Base-by-base conservation (phyloP, 805 yeast genomes). In the Candida ponderosae region DNA sequence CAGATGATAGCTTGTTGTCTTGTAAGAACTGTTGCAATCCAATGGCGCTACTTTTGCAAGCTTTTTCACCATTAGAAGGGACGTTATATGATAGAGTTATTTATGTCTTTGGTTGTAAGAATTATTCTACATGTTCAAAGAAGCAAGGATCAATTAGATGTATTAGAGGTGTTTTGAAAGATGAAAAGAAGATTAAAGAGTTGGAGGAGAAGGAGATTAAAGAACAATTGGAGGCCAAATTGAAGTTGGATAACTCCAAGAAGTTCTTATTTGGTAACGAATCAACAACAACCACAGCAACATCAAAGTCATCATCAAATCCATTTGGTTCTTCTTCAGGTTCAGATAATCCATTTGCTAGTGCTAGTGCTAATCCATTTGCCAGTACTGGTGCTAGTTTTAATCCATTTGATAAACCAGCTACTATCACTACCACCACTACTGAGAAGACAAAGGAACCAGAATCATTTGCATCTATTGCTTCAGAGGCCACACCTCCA, bases 61-160 rank as follows among this genome's bases (percentile, higher is more conserved):
- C 90, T 2, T 81, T 72, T 58, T 81, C 95, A 0, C 94, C 95
- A 1, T 58, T 89, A 31, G 85, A 79, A 26, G 72, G 72, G 27
- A 68, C 79, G 10, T 65, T 76, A 31, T 87, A 89, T 53, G 96
- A 86, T 50, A 73, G 98, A 41, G 78, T 77, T 4, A 59, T 93
- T 15, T 93, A 90, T 51, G 69, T 93, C 0, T 84, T 90, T 54
- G 76, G 79, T 2, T 93, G 98, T 59, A 53, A 63, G 15, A 71
- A 74, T 32, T 24, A 24, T 24, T 63, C 74, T 18, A 47, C 59
- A 0, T 93, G 98, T 56, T 70, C 81, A 32, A 68, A 85, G 43
- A 72, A 74, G 46, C 66, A 71, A 4, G 95, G 95, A 5, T 66
- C 83, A 1, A 65, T 88, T 2, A 74, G 82, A 46, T 88, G 86